Conservation (phyloP, 2,329 filamentous ascomycete genomes). For the Aspergillus aculeatus region DNA sequence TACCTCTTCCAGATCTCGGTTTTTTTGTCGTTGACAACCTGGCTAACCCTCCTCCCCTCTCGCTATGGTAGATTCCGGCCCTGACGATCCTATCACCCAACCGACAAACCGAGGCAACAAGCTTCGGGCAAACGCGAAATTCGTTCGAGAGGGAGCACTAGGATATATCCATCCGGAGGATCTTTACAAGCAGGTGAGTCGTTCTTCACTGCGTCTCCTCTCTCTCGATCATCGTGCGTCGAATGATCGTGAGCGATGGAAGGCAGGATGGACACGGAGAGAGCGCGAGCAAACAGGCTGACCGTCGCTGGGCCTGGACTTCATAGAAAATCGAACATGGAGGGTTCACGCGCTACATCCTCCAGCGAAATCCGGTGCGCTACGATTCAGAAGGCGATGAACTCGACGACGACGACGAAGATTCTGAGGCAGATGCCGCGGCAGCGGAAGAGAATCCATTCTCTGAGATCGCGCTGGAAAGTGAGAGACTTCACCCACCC, state of each 20-base stretch:
- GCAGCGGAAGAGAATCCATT: conserved; percentile 64
- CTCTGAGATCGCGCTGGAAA: conserved; percentile 56
- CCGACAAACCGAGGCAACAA: conserved; percentile 63
- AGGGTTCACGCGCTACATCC: conserved; percentile 60
- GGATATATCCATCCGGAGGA: conserved; percentile 52
- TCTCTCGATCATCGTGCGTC: neutral
- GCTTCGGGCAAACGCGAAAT: conserved; percentile 57
- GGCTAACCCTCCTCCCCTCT: conserved; percentile 7
- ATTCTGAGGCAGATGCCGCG: conserved; percentile 57
- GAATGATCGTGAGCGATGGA: neutral
- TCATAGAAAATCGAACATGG: conserved; percentile 60
- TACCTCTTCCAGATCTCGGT: neutral
- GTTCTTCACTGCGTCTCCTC: neutral
- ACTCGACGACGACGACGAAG: conserved; percentile 57
- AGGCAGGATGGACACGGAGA: neutral
- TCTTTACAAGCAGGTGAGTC: conserved; percentile 56
- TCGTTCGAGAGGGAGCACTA: conserved; percentile 56
- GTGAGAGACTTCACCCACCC: conserved; percentile 39
- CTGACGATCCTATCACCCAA: conserved; percentile 55
- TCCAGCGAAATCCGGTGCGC: conserved; percentile 58
- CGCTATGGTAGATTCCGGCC: conserved; percentile 32
- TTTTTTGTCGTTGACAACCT: conserved; percentile 15
- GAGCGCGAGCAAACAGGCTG: neutral
- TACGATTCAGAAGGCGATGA: conserved; percentile 66
- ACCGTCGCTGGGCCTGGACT: neutral